phyloP scores from a whole-genome alignment of 2,329 filamentous ascomycete genomes.

The Trematosphaeria pertusa region DNA sequence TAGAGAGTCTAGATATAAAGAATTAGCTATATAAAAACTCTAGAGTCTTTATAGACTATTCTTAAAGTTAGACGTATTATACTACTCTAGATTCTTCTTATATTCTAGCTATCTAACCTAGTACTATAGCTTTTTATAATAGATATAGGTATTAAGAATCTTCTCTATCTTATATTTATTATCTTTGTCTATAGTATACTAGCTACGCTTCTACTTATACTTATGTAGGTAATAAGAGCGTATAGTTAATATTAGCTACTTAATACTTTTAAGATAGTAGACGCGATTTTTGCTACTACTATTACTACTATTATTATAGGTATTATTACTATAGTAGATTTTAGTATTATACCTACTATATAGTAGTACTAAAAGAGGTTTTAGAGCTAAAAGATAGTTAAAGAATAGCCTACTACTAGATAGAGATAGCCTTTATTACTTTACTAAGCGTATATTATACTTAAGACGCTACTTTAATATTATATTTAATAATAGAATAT shows the following conservation, averaged over 20 bases:
- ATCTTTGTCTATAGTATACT: constrained; percentile 2
- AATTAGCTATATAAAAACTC: constrained; percentile 3
- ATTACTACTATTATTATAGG: not conserved
- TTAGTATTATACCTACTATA: not conserved
- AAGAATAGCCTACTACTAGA: too few relatives aligned
- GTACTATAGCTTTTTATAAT: constrained; percentile 6
- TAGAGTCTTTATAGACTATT: constrained; percentile 5
- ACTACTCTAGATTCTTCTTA: constrained; percentile 9
- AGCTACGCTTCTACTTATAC: too few relatives aligned
- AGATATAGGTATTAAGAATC: constrained; percentile 4
- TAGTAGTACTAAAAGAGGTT: not conserved
- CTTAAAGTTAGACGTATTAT: constrained; percentile 12
- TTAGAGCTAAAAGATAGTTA: too few relatives aligned
- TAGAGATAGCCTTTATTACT: too few relatives aligned
- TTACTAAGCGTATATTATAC: too few relatives aligned
- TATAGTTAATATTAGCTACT: too few relatives aligned
- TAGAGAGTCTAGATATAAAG: not conserved
- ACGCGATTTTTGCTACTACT: not conserved
- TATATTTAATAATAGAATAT: too few relatives aligned
- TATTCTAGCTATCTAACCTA: constrained; percentile 8
- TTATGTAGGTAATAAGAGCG: too few relatives aligned
- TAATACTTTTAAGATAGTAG: not conserved
- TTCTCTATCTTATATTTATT: constrained; percentile 1
- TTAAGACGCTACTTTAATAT: too few relatives aligned
- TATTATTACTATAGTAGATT: not conserved